phyloP scores from a whole-genome alignment of 2,329 filamentous ascomycete genomes.

The Aspergillus felis region DNA sequence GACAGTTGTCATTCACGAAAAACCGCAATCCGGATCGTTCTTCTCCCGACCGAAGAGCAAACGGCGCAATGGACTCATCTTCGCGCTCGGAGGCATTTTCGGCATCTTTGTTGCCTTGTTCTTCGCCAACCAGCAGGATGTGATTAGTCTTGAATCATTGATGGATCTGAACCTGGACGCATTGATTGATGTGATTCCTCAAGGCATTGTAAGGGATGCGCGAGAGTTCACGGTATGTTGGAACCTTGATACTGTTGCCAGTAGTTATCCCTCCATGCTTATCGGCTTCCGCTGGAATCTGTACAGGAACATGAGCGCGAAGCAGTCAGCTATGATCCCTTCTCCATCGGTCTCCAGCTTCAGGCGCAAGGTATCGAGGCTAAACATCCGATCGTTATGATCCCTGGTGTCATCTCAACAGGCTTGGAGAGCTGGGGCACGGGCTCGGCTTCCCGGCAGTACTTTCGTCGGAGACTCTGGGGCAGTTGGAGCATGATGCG shows the following conservation, averaged over 20 bases:
- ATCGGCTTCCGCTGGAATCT: slow-evolving; percentile 4
- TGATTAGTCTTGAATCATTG: slow-evolving; percentile 76
- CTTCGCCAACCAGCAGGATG: slow-evolving; percentile 82
- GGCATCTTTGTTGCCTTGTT: slow-evolving; percentile 85
- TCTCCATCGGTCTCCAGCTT: slow-evolving; percentile 82
- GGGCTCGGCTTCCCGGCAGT: slow-evolving; percentile 74
- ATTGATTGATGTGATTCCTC: slow-evolving; percentile 81
- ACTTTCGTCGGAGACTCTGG: slow-evolving; percentile 93
- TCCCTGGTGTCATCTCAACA: slow-evolving; percentile 95
- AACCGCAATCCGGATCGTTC: slow-evolving; percentile 23
- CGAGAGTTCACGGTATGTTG: slow-evolving; percentile 71
- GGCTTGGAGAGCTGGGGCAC: slow-evolving; percentile 97
- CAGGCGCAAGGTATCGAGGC: slow-evolving; percentile 75
- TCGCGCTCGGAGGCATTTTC: slow-evolving; percentile 82
- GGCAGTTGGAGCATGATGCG: slow-evolving; percentile 99
- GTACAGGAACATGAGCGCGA: slow-evolving; percentile 76
- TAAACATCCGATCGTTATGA: slow-evolving; percentile 90
- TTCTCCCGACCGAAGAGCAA: slow-evolving; percentile 52
- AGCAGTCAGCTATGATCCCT: slow-evolving; percentile 86
- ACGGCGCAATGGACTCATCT: slow-evolving; percentile 75
- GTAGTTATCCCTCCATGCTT: background rate
- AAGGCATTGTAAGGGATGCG: slow-evolving; percentile 79
- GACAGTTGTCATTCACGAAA: slow-evolving; percentile 9
- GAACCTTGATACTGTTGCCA: background rate
- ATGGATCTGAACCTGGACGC: slow-evolving; percentile 74